Evolutionary conservation across 306 rosid species (phyloP).

Genomic region (Pyrus betulifolia): DNA sequence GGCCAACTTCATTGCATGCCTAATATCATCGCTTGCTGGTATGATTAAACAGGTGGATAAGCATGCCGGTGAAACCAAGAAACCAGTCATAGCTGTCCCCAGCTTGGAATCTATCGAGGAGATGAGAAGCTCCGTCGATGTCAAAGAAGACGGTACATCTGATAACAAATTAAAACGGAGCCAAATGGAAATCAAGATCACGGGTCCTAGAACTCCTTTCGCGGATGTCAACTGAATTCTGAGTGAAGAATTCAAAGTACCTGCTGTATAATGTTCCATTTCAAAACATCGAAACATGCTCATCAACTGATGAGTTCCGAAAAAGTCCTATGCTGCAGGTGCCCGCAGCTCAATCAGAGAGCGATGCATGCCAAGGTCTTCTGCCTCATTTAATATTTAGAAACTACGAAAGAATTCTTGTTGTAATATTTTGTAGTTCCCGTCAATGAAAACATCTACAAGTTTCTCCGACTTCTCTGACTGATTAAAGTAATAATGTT

Average conservation of each 20-base stretch:
- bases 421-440: neutral
- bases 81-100: slow-evolving; percentile 44
- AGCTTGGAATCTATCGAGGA: slow-evolving; percentile 57
- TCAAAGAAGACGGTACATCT: slow-evolving; percentile 27
- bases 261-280: neutral
- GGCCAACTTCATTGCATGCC: neutral
- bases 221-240: slow-evolving; percentile 42
- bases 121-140: slow-evolving; percentile 45
- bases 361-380: neutral
- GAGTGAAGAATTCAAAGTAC: neutral
- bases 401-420: neutral
- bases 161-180: slow-evolving; percentile 27
- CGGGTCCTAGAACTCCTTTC: slow-evolving; percentile 57
- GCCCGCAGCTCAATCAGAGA: neutral
- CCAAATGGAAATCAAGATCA: slow-evolving; percentile 42
- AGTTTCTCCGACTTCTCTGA: neutral
- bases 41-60: slow-evolving; percentile 51
- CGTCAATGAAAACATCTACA: neutral
- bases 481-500: neutral
- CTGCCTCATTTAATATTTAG: neutral
- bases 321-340: neutral
- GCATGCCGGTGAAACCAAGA: slow-evolving; percentile 29
- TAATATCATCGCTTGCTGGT: neutral
- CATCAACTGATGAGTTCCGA: slow-evolving; percentile 51
- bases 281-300: slow-evolving; percentile 12